Conservation (phyloP, 345 rosid genomes). For the Populus ilicifolia region DNA sequence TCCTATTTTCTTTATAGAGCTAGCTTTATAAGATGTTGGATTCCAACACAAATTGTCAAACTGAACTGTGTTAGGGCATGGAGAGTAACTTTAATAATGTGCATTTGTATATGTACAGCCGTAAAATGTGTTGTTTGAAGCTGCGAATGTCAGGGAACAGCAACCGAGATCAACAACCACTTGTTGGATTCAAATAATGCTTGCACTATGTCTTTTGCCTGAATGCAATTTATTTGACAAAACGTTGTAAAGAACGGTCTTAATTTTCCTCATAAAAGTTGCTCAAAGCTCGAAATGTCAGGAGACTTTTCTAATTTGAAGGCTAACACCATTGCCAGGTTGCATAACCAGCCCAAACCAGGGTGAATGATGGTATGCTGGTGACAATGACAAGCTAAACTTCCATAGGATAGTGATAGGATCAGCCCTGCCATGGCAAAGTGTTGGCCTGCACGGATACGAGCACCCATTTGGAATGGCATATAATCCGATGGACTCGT, state of each 20-base stretch:
- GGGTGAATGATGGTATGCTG: constrained; percentile 18
- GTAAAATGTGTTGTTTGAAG: neutral
- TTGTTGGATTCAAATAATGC: neutral
- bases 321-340: constrained; percentile 25
- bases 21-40: neutral
- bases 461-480: constrained; percentile 15
- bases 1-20: neutral
- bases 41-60: neutral
- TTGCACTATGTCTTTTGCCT: neutral
- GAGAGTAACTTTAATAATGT: neutral
- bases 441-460: constrained; percentile 11
- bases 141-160: neutral
- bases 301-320: constrained; percentile 7
- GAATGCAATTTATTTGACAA: neutral
- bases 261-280: neutral
- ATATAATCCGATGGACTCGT: constrained; percentile 13
- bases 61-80: neutral
- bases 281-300: neutral
- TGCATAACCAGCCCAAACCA: constrained; percentile 19
- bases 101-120: neutral
- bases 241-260: neutral
- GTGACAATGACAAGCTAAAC: constrained; percentile 26
- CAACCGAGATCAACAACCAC: neutral
- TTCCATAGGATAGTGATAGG: constrained; percentile 21
- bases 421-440: constrained; percentile 21